Evolutionary conservation across 305 asterid genomes (phyloP).

Genomic region (Coffea humblotiana): DNA sequence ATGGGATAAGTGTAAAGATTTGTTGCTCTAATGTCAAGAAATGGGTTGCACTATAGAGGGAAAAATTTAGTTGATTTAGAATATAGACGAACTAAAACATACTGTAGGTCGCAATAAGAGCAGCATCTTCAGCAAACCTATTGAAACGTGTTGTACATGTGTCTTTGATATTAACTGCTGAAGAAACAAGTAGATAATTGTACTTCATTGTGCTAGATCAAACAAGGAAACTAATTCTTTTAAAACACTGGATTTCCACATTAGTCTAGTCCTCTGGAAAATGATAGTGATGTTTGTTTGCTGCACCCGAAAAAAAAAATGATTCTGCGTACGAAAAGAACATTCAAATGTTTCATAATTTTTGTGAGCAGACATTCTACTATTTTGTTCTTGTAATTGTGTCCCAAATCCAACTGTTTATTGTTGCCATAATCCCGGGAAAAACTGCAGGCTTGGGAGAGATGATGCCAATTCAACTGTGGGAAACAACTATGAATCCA

Average conservation of each 20-base stretch:
- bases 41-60: not conserved
- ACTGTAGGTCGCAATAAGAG: not conserved
- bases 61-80: not conserved
- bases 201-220: not conserved
- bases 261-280: not conserved
- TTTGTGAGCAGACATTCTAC: too few species aligned
- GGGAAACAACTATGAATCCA: conserved; percentile 96
- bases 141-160: not conserved
- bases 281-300: not conserved
- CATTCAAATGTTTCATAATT: not conserved
- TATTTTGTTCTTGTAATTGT: not conserved
- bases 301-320: not conserved
- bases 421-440: not conserved
- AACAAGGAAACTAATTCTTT: not conserved
- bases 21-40: not conserved
- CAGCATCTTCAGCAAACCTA: not conserved
- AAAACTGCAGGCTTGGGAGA: conserved; percentile 84
- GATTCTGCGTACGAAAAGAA: not conserved
- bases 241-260: not conserved
- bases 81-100: not conserved
- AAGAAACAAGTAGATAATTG: too few species aligned
- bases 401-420: not conserved
- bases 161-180: not conserved
- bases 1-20: not conserved
- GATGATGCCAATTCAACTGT: conserved; percentile 95